Percentiles rank a stretch among this genome's conserved stretches.
These are phyloP conservation scores for Debaryomyces sp. DNA, from an alignment of 1,139 yeast genomes.

Conservation along the genomic window DNA sequence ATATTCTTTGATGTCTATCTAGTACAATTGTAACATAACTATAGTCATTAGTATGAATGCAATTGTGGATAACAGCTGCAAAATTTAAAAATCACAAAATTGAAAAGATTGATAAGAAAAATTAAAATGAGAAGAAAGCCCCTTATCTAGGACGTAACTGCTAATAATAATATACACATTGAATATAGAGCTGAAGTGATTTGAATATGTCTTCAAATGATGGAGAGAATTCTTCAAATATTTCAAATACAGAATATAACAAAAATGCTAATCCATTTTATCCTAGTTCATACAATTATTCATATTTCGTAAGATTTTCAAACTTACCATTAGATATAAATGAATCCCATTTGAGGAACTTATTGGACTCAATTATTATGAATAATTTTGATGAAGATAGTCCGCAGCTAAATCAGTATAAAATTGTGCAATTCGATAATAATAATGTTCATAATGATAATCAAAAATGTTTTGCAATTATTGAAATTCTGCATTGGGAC, in stretches of 20 bases:
- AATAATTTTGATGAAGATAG: constrained; percentile 12
- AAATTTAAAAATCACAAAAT: constrained; percentile 7
- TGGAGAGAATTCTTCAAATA: neutral
- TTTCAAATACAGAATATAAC: constrained; percentile 16
- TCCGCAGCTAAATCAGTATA: neutral
- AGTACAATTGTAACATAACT: neutral
- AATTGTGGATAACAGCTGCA: constrained; percentile 6
- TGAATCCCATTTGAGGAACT: constrained; percentile 14
- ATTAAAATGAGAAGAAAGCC: constrained; percentile 1
- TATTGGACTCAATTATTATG: constrained; percentile 18
- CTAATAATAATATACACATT: neutral
- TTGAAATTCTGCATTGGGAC: constrained; percentile 20
- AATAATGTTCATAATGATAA: neutral
- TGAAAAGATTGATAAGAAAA: constrained; percentile 4
- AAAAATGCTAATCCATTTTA: constrained; percentile 31
- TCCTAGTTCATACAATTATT: constrained; percentile 16
- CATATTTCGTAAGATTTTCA: constrained; percentile 9
- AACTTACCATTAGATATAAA: constrained; percentile 17
- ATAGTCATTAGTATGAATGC: neutral
- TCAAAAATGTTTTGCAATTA: constrained; percentile 9
- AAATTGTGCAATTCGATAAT: constrained; percentile 6
- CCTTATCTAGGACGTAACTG: neutral
- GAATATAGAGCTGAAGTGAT: neutral
- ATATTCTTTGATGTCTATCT: neutral
- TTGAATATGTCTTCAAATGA: constrained; percentile 5